phyloP scores from a whole-genome alignment of 345 rosid genomes.

The Hypericum perforatum region DNA sequence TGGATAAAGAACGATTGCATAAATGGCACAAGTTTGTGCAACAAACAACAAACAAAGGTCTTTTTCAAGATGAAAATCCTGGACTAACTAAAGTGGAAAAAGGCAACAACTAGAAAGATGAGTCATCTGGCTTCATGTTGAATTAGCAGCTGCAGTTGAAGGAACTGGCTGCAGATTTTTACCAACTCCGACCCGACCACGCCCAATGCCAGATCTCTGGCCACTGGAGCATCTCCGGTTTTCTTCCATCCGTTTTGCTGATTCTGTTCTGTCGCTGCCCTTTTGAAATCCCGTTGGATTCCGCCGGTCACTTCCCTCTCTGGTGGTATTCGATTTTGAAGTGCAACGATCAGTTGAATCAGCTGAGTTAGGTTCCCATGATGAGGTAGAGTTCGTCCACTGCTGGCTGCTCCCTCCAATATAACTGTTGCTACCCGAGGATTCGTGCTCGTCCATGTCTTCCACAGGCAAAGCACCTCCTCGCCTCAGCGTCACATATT shows the following conservation, averaged over 20 bases:
- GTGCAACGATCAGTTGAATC: slow-evolving; percentile 71
- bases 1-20: too few species aligned
- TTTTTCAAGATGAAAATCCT: slow-evolving; percentile 4
- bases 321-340: slow-evolving; percentile 31
- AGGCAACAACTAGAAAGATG: background rate
- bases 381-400: slow-evolving; percentile 40
- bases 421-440: slow-evolving; percentile 86
- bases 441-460: slow-evolving; percentile 72
- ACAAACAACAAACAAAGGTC: slow-evolving; percentile 10
- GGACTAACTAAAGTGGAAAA: background rate
- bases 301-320: background rate
- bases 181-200: slow-evolving; percentile 21
- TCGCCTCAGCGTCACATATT: slow-evolving; percentile 71
- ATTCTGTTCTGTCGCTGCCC: slow-evolving; percentile 18
- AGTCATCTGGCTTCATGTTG: slow-evolving; percentile 8
- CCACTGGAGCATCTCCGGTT: slow-evolving; percentile 26
- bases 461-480: slow-evolving; percentile 32
- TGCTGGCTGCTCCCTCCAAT: slow-evolving; percentile 32
- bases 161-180: slow-evolving; percentile 15
- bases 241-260: slow-evolving; percentile 26
- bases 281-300: slow-evolving; percentile 32
- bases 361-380: slow-evolving; percentile 65
- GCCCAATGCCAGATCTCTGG: slow-evolving; percentile 35
- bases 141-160: slow-evolving; percentile 21
- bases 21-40: slow-evolving; percentile 16